Base-by-base conservation (phyloP, 2,329 filamentous ascomycete genomes). In the Colletotrichum endophyticum region DNA sequence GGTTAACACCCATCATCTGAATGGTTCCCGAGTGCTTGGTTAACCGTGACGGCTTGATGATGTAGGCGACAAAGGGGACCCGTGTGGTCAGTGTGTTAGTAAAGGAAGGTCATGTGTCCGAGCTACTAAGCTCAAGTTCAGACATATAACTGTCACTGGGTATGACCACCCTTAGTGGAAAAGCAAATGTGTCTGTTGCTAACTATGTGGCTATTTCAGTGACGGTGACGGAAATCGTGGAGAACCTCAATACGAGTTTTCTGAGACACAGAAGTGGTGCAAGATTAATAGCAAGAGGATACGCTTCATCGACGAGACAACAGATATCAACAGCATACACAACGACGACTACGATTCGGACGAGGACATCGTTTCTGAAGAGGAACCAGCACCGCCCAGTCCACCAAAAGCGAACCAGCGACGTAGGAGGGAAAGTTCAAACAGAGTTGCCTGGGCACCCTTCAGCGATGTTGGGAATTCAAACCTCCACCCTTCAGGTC, bases 261-360 rank as follows among this genome's bases (percentile, higher is more conserved):
- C 66, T 4, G 44, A 74, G 5, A 66, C 39, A 11, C 72, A 74
- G 8, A 70, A 70, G 27, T 74, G 72, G 72, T 74, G 72, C 4
- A 25, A 61, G 16, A 49, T 74, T 2, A 27, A 44, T 2, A 44
- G 72, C 7, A 74, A 74, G 59, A 57, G 66, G 2, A 39, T 74
- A 13, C 59, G 72, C 19, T 74, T 74, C 25, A 74, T 74, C 59
- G 72, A 74, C 15, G 72, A 74, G 39, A 74, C 72, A 8, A 44
- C 72, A 9, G 72, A 74, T 1, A 64, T 74, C n/a, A 66, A 44
- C 11, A 74, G 32, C 32, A 64, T 74, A 4, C 66, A 74, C 57
- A 66, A 74, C 27, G 72, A 74, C 8, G 66, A 36, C 7, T 70
- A 56, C n/a, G 72, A 74, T 7, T 70, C 59, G 3, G 72, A 74